Evolutionary conservation across 202 grass and related monocot species (phyloP).

Genomic region (Thinopyrum obtusiflorum): DNA sequence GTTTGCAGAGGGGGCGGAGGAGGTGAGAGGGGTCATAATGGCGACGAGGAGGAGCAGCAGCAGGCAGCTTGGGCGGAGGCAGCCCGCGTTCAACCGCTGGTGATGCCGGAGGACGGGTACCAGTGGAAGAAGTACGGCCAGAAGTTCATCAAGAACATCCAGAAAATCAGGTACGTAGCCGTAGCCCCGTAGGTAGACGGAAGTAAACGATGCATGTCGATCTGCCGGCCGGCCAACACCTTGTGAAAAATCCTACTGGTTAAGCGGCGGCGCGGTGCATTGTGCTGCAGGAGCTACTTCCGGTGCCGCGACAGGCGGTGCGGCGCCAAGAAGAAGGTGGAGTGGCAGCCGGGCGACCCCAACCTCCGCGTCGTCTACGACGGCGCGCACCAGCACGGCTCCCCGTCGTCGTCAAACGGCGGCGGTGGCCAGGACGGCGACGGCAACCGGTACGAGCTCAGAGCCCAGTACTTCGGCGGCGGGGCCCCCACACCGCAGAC

Average conservation of each 20-base stretch:
- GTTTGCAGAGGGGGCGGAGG: background rate
- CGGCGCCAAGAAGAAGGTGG: constrained; percentile 71
- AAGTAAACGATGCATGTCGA: no score
- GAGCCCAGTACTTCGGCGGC: constrained; percentile 52
- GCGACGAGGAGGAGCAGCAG: background rate
- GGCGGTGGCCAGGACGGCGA: background rate
- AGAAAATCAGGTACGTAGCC: constrained; percentile 49
- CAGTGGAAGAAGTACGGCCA: constrained; percentile 94
- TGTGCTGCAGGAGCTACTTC: constrained; percentile 66
- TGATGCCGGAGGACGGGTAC: constrained; percentile 67
- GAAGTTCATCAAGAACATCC: constrained; percentile 73
- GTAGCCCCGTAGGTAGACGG: no score
- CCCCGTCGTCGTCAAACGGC: background rate
- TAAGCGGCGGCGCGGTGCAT: background rate
- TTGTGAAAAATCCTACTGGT: background rate
- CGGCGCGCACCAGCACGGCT: constrained; percentile 48
- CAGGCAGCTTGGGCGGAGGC: background rate
- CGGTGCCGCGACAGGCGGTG: constrained; percentile 66
- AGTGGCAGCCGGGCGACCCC: constrained; percentile 54
- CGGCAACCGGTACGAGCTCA: constrained; percentile 63
- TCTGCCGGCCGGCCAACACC: no score
- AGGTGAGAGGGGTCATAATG: background rate
- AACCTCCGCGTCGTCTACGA: constrained; percentile 55
- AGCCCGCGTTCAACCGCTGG: constrained; percentile 19
- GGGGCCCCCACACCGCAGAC: background rate